Conservation (phyloP, 371 early-diverging fungal genomes). For the Circinella umbellata region DNA sequence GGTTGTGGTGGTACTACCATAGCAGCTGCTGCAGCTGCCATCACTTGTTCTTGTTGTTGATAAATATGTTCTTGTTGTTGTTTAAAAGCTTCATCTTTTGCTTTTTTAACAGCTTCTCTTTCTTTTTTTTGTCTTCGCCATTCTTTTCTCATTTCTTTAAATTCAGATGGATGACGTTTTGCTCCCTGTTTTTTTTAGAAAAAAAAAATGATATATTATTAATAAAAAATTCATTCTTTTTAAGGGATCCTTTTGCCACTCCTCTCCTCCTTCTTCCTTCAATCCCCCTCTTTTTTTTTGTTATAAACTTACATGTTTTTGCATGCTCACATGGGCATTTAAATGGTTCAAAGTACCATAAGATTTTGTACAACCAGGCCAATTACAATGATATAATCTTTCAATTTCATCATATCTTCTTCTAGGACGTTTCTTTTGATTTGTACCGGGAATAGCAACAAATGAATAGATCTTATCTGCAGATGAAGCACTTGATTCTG, state of each 20-base stretch:
- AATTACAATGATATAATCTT: slow-evolving; percentile 69
- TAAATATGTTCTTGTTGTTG: slow-evolving; percentile 15
- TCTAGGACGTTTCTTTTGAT: slow-evolving; percentile 70
- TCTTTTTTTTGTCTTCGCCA: slow-evolving; percentile 59
- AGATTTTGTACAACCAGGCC: slow-evolving; percentile 65
- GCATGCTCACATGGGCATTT: slow-evolving; percentile 77
- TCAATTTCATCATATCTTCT: slow-evolving; percentile 75
- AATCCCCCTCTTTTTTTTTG: too few relatives aligned
- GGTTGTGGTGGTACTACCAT: not conserved
- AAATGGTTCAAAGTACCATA: slow-evolving; percentile 79
- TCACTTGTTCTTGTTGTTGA: slow-evolving; percentile 18
- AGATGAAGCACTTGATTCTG: slow-evolving; percentile 36
- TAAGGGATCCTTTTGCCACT: too few relatives aligned
- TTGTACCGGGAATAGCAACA: slow-evolving; percentile 65
- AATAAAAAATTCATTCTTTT: too few relatives aligned
- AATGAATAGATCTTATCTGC: slow-evolving; percentile 65
- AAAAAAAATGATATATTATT: too few relatives aligned
- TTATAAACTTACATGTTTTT: slow-evolving; percentile 50
- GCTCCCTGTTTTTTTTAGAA: not conserved
- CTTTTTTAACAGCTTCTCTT: slow-evolving; percentile 37
- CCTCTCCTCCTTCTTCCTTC: too few relatives aligned
- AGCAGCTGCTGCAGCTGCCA: slow-evolving; percentile 18
- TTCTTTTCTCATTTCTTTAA: slow-evolving; percentile 66
- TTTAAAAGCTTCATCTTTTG: slow-evolving; percentile 43
- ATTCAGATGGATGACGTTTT: slow-evolving; percentile 40